Conservation (phyloP, 257 asterid species). For the Solanum pimpinellifolium region DNA sequence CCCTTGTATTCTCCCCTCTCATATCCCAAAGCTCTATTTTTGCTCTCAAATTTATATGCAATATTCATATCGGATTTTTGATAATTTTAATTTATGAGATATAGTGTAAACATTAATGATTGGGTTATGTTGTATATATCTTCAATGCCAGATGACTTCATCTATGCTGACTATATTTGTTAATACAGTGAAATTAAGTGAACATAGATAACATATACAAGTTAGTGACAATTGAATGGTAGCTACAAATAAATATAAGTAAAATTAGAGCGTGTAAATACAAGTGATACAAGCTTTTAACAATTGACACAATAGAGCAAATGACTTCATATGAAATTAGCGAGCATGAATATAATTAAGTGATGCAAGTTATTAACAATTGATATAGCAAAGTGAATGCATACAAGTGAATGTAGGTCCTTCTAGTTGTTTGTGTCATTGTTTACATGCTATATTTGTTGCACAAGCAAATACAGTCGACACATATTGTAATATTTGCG, state of each 20-base stretch:
- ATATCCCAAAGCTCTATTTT: not conserved
- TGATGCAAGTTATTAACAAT: not conserved
- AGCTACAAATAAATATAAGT: not conserved
- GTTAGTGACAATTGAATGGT: not conserved
- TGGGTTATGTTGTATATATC: not conserved
- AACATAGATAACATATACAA: not conserved
- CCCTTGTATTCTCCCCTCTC: not conserved
- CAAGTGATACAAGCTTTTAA: not conserved
- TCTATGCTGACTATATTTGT: not conserved
- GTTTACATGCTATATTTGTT: not conserved
- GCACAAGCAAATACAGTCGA: not conserved
- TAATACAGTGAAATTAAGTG: not conserved
- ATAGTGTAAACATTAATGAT: not conserved
- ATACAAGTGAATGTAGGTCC: not conserved
- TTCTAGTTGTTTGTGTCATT: not conserved
- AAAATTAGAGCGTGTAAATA: not conserved
- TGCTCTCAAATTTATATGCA: not conserved
- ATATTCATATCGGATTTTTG: not conserved
- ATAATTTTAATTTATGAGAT: not conserved
- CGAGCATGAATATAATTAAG: not conserved
- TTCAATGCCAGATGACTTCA: no score
- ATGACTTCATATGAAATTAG: not conserved
- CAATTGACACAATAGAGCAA: not conserved
- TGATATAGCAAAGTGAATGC: not conserved
- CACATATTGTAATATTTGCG: not conserved